Evolutionary conservation across 106 monocot species (phyloP).

Genomic region (Iris macrosiphon): DNA sequence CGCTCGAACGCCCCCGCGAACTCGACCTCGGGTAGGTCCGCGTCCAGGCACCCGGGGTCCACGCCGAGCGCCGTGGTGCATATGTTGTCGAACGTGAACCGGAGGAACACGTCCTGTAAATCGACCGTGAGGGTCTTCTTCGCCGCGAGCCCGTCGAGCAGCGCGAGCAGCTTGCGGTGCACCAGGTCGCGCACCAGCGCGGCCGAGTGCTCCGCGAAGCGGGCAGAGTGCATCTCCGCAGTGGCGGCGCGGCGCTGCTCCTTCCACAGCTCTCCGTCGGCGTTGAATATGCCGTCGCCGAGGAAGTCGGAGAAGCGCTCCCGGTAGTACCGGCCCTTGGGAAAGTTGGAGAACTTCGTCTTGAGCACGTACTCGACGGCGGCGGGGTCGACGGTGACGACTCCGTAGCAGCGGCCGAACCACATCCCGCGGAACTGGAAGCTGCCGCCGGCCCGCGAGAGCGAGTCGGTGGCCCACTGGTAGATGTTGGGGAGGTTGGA

Average conservation of each 20-base stretch:
- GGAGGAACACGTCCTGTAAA: conserved; percentile 73
- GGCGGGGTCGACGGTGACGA: conserved; percentile 49
- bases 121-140: conserved; percentile 5
- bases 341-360: conserved; percentile 79
- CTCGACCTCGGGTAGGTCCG: conserved; percentile 40
- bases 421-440: conserved; percentile 68
- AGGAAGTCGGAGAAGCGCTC: conserved; percentile 81
- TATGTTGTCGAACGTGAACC: conserved; percentile 92
- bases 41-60: conserved; percentile 60
- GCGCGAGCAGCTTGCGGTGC: conserved; percentile 37
- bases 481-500: conserved; percentile 37
- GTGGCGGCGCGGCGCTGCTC: conserved; percentile 72
- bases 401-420: conserved; percentile 45
- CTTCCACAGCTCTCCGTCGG: conserved; percentile 60
- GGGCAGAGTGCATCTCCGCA: conserved; percentile 71
- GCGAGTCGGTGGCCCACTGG: conserved; percentile 57
- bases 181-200: conserved; percentile 35
- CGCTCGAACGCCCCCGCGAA: conserved; percentile 84
- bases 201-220: conserved; percentile 43
- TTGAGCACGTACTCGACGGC: conserved; percentile 84
- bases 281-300: conserved; percentile 96
- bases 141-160: conserved; percentile 25
- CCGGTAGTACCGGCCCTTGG: conserved; percentile 74
- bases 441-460: conserved; percentile 41
- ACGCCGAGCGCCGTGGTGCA: conserved; percentile 78